These are phyloP conservation scores for Spirogloea muscicola DNA, from an alignment of 139 green algal genomes.

Conservation along the genomic window DNA sequence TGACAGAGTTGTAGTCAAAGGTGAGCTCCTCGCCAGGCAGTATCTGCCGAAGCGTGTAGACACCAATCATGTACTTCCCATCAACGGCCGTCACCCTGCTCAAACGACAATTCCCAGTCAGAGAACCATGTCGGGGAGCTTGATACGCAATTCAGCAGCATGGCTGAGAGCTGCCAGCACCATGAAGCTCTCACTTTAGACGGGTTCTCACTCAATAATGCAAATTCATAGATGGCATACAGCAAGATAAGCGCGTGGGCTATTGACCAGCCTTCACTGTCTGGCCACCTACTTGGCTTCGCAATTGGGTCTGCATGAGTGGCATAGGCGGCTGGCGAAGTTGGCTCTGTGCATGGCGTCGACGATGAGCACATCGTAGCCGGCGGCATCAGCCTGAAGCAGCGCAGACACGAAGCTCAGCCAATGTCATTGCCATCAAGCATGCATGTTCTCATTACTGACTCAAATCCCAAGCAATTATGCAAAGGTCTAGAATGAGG, in stretches of 20 bases:
- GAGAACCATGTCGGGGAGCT: neutral
- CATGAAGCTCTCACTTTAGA: neutral
- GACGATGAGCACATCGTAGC: constrained; percentile 85
- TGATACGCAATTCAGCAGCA: neutral
- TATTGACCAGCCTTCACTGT: neutral
- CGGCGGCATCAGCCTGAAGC: constrained; percentile 13
- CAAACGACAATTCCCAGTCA: neutral
- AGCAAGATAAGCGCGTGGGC: neutral
- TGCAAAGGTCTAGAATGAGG: no score
- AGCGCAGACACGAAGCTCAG: neutral
- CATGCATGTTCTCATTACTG: no score
- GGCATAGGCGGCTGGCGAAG: constrained; percentile 81
- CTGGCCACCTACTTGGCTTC: constrained; percentile 52
- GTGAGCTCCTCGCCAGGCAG: constrained; percentile 46
- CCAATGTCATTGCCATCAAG: no score
- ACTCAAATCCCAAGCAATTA: no score
- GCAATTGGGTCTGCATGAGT: constrained; percentile 93
- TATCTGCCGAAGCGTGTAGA: constrained; percentile 42
- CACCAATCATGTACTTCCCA: constrained; percentile 44
- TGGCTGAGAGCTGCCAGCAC: neutral
- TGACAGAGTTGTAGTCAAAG: constrained; percentile 50
- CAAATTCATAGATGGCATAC: neutral
- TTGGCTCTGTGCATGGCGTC: constrained; percentile 81
- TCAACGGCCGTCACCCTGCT: constrained; percentile 43
- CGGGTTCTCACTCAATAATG: neutral